Conservation (phyloP, 1,139 yeast species). For the Suhomyces chickasaworum region DNA sequence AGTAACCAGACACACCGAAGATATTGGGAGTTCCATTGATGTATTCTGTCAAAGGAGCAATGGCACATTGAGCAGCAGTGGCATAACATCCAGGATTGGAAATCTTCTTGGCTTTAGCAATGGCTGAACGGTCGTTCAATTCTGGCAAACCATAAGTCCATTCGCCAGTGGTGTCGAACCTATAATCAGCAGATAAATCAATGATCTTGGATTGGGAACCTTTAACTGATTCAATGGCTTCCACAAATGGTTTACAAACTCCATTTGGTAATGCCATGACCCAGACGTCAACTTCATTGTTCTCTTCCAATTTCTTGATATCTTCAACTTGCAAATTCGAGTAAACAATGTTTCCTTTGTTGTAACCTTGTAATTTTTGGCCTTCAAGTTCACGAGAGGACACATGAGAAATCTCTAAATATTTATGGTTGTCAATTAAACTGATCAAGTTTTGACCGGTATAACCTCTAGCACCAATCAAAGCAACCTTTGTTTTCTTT, state of each 20-base stretch:
- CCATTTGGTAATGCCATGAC: constrained; percentile 99
- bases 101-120: constrained; percentile 77
- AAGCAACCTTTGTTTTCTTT: constrained; percentile 72
- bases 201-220: constrained; percentile 72
- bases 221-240: constrained; percentile 75
- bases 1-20: constrained; percentile 96
- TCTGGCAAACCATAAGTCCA: constrained; percentile 96
- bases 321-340: constrained; percentile 88
- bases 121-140: constrained; percentile 62
- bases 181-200: constrained; percentile 92
- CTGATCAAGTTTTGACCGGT: constrained; percentile 93
- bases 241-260: constrained; percentile 95
- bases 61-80: constrained; percentile 93
- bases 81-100: constrained; percentile 99
- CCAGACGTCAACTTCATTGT: constrained; percentile 89
- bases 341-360: constrained; percentile 75
- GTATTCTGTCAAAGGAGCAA: constrained; percentile 75
- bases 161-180: constrained; percentile 83
- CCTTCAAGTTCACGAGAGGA: constrained; percentile 95
- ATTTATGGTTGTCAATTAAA: constrained; percentile 84
- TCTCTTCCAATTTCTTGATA: constrained; percentile 72
- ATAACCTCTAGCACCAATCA: constrained; percentile 97
- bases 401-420: constrained; percentile 84
- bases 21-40: constrained; percentile 73
- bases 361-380: constrained; percentile 81